These are phyloP conservation scores for Dichotomopilus funicola DNA, from an alignment of 2,329 filamentous ascomycete species.

Conservation along the genomic window DNA sequence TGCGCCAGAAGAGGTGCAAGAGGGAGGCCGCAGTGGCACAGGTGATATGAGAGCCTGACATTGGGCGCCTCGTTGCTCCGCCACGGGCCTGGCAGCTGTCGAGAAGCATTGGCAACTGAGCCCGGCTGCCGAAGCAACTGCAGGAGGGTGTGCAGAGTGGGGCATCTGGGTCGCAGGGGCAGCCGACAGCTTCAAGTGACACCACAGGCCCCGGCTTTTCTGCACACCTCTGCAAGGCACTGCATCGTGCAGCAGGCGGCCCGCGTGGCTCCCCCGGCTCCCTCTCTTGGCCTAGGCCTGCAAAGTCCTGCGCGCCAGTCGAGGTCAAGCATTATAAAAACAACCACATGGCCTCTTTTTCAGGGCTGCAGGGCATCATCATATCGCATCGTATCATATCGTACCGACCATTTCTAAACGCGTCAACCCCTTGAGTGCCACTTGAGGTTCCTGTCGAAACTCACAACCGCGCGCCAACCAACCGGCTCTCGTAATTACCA, in stretches of 20 bases:
- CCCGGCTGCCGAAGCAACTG: too few species aligned
- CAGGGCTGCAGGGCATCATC: not conserved
- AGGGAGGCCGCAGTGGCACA: not conserved
- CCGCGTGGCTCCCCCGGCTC: slow-evolving; percentile 2
- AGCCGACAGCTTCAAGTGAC: too few species aligned
- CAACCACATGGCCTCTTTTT: not conserved
- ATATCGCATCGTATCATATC: not conserved
- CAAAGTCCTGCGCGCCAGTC: not conserved
- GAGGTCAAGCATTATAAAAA: not conserved
- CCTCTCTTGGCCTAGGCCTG: not conserved
- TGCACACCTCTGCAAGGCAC: slow-evolving; percentile 6
- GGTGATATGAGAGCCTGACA: not conserved
- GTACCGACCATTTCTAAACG: too few species aligned
- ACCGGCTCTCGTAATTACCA: too few species aligned
- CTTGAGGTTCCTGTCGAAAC: too few species aligned
- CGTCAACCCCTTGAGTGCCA: too few species aligned
- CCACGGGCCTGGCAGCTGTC: not conserved
- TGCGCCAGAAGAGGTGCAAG: not conserved
- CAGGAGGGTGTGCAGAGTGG: too few species aligned
- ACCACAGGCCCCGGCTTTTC: not conserved
- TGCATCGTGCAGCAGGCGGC: slow-evolving; percentile 2
- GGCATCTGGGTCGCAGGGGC: too few species aligned
- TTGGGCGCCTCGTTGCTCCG: slow-evolving; percentile 9
- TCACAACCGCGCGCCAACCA: too few species aligned
- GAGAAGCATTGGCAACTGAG: not conserved